phyloP scores from a whole-genome alignment of 106 monocot genomes.

The Acorus gramineus region DNA sequence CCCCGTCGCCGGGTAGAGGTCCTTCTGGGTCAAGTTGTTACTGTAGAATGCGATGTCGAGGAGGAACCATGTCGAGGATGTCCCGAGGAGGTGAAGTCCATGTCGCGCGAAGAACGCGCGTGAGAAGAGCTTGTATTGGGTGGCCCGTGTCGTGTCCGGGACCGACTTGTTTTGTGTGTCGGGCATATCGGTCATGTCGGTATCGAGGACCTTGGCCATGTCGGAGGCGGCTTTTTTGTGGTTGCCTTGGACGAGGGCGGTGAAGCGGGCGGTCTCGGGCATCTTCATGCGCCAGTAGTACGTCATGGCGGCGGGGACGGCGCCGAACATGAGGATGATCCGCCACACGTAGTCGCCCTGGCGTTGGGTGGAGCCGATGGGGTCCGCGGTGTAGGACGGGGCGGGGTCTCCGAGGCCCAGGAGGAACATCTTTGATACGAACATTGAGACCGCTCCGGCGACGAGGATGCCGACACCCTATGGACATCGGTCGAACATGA shows the following conservation, averaged over 20 bases:
- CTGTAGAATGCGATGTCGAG: conserved; percentile 55
- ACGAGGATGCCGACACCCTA: no score
- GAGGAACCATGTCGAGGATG: conserved; percentile 20
- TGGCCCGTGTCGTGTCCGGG: no score
- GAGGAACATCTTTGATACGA: no score
- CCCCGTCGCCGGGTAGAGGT: conserved; percentile 27
- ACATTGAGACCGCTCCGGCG: no score
- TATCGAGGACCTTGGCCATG: conserved; percentile 68
- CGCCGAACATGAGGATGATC: conserved; percentile 72
- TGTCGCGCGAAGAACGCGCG: conserved; percentile 14
- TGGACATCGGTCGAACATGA: no score
- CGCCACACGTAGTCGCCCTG: conserved; percentile 60
- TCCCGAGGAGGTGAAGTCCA: conserved; percentile 26
- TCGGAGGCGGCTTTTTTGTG: conserved; percentile 60
- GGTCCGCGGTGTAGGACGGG: conserved; percentile 32
- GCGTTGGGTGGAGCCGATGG: conserved; percentile 24
- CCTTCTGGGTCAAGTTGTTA: conserved; percentile 44
- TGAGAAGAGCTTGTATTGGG: conserved; percentile 17
- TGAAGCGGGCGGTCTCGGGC: conserved; percentile 63
- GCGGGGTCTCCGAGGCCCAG: conserved; percentile 4
- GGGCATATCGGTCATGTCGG: conserved; percentile 12
- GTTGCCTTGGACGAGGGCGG: conserved; percentile 60
- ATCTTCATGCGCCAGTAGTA: conserved; percentile 69
- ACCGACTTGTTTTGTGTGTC: no score
- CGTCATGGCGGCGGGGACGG: conserved; percentile 52